Conservation (phyloP, 1,284 basidiomycete genomes). For the Crucibulum parvulum region DNA sequence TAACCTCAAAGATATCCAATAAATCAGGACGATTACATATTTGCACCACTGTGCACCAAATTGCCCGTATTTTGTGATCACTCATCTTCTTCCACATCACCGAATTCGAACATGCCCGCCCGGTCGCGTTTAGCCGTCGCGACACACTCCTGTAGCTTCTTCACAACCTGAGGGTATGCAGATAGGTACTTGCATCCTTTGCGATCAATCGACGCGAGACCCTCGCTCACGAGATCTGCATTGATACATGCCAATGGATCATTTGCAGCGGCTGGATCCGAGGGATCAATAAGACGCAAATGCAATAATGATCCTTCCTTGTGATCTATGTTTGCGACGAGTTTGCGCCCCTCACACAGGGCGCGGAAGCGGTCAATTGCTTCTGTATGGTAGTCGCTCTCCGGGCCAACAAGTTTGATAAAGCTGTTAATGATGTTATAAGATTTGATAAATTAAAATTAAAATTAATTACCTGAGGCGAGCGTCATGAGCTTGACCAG, state of each 20-base stretch:
- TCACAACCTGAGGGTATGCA: conserved; percentile 74
- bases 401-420: conserved; percentile 79
- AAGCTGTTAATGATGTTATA: conserved; percentile 58
- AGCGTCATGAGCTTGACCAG: conserved; percentile 86
- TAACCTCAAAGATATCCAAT: neutral
- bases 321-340: conserved; percentile 90
- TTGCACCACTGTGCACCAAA: neutral
- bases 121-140: conserved; percentile 77
- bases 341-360: conserved; percentile 87
- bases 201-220: conserved; percentile 80
- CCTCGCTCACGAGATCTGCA: conserved; percentile 82
- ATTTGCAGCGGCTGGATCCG: conserved; percentile 68
- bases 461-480: conserved; percentile 68
- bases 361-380: conserved; percentile 86
- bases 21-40: neutral
- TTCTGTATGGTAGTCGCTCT: conserved; percentile 87
- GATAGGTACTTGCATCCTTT: conserved; percentile 79
- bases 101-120: conserved; percentile 88
- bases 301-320: conserved; percentile 82
- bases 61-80: conserved; percentile 8
- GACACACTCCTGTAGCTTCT: conserved; percentile 70
- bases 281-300: conserved; percentile 87
- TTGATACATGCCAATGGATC: conserved; percentile 85
- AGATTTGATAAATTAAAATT: neutral
- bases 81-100: conserved; percentile 80